Conservation (phyloP, 148 eudicot genomes). For the Agrostemma githago region DNA sequence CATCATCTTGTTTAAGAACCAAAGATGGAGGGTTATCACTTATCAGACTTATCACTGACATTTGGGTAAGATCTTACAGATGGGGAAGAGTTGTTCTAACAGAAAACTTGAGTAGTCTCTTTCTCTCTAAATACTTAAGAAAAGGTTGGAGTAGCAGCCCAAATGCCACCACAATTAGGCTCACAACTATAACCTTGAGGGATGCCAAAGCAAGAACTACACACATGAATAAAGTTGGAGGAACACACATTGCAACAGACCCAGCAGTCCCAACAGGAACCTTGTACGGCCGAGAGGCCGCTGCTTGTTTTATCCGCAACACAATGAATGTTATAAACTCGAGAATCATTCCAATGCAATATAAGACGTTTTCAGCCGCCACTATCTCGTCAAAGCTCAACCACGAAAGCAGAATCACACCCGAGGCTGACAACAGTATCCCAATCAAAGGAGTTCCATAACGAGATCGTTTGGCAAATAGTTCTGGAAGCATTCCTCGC, state of each 20-base stretch:
- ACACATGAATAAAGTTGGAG: conserved; percentile 49
- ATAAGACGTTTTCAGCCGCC: conserved; percentile 55
- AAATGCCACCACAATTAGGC: conserved; percentile 43
- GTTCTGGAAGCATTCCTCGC: conserved; percentile 41
- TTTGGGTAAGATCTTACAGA: conserved; percentile 23
- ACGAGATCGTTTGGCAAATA: conserved; percentile 43
- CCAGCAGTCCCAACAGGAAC: conserved; percentile 50
- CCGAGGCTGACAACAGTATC: conserved; percentile 50
- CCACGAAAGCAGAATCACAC: conserved; percentile 62
- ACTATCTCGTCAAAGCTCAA: conserved; percentile 55
- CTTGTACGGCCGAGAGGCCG: conserved; percentile 42
- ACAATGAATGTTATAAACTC: conserved; percentile 42
- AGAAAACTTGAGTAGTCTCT: conserved; percentile 44
- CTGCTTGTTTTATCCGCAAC: conserved; percentile 34
- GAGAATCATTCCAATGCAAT: conserved; percentile 56
- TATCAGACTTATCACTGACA: too few relatives aligned
- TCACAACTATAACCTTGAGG: conserved; percentile 43
- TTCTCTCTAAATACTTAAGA: conserved; percentile 40
- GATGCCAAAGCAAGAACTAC: conserved; percentile 50
- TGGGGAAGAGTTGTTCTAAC: conserved; percentile 39
- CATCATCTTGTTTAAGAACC: too few relatives aligned
- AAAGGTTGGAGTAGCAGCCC: conserved; percentile 51
- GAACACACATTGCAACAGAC: conserved; percentile 37
- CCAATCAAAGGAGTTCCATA: conserved; percentile 53
- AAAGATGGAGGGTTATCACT: too few relatives aligned